These are phyloP conservation scores for Heritiera fomes DNA, from an alignment of 345 rosid genomes.

Conservation along the genomic window DNA sequence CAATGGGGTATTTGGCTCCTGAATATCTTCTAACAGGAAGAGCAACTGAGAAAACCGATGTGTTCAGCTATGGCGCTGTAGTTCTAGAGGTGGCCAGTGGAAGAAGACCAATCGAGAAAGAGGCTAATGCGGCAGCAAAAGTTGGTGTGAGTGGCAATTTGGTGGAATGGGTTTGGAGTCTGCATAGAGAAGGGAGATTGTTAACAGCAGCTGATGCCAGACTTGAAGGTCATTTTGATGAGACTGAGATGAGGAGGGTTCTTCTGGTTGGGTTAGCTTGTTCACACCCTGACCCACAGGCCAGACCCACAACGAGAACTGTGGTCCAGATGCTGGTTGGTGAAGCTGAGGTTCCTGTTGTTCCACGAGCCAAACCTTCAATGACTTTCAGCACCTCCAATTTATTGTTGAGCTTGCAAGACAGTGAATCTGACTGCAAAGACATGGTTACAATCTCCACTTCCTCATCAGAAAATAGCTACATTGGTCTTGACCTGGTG, in stretches of 20 bases:
- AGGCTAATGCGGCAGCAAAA: slow-evolving; percentile 35
- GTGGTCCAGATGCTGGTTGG: slow-evolving; percentile 92
- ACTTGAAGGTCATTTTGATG: slow-evolving; percentile 59
- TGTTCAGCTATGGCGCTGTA: slow-evolving; percentile 90
- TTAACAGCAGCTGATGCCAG: slow-evolving; percentile 67
- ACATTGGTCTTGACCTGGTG: slow-evolving; percentile 35
- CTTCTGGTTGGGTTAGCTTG: slow-evolving; percentile 86
- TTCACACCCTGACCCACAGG: slow-evolving; percentile 86
- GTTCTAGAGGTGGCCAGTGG: slow-evolving; percentile 88
- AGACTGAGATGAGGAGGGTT: slow-evolving; percentile 64
- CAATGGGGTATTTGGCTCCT: slow-evolving; percentile 98
- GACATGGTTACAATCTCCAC: slow-evolving; percentile 50
- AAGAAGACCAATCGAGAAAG: slow-evolving; percentile 79
- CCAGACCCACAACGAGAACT: slow-evolving; percentile 77
- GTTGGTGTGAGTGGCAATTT: slow-evolving; percentile 56
- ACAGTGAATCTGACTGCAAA: slow-evolving; percentile 85
- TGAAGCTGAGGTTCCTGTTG: slow-evolving; percentile 78
- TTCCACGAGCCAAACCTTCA: slow-evolving; percentile 81
- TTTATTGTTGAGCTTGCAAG: slow-evolving; percentile 74
- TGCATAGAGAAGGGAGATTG: slow-evolving; percentile 78
- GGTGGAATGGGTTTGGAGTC: slow-evolving; percentile 97
- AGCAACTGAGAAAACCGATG: slow-evolving; percentile 88
- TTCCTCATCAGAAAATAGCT: slow-evolving; percentile 62
- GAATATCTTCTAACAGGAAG: slow-evolving; percentile 89
- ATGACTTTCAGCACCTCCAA: slow-evolving; percentile 87